Evolutionary conservation across 1,284 basidiomycete genomes (phyloP), one percentile per base, ranked within the genome.

Genomic region (Malassezia globosa): DNA sequence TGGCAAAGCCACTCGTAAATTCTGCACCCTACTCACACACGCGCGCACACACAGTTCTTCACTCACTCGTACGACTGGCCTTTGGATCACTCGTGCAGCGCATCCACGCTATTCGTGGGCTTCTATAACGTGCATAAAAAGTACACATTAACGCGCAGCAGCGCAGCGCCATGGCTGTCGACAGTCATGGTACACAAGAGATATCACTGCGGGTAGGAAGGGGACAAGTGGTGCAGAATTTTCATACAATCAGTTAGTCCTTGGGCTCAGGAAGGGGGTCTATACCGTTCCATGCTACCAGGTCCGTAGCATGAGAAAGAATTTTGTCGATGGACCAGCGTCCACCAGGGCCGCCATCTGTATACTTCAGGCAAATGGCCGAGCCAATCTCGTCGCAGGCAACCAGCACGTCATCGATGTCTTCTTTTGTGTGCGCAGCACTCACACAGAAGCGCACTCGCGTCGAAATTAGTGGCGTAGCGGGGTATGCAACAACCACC

Each of bases 381-480:
- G 84, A 81, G 23, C 94, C 92, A 54, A 97, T 77, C 74, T 96
- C 90, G 74, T 95, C 87, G 67, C 85, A 89, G 5, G 92, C 90
- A 35, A 79, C 76, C 37, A 99, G 76, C 26, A 97, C 75, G 23
- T 77, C 76, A 74, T 97, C 92, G 46, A 97, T 81, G 66, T 99
- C 94, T 66, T 89, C 83, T 77, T 97, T 97, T 51, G 92, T 96
- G 76, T 97, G 92, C 46, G 87, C 78, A 4, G 92, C 85, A 48
- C 85, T 88, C 19, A 96, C 78, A 72, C 94, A 97, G 78, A 96
- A 96, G 62, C 92, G 78, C 33, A 92, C 88, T 19, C 94, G 80
- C 37, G 82, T 81, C 2, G 86, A 87, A 56, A 90, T 82, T 40
- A 97, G 80, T 7, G 89, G 84, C 19, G 90, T 95, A 0, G 89